These are phyloP conservation scores for Begonia loranthoides DNA, from an alignment of 306 rosid species.

Conservation along the genomic window DNA sequence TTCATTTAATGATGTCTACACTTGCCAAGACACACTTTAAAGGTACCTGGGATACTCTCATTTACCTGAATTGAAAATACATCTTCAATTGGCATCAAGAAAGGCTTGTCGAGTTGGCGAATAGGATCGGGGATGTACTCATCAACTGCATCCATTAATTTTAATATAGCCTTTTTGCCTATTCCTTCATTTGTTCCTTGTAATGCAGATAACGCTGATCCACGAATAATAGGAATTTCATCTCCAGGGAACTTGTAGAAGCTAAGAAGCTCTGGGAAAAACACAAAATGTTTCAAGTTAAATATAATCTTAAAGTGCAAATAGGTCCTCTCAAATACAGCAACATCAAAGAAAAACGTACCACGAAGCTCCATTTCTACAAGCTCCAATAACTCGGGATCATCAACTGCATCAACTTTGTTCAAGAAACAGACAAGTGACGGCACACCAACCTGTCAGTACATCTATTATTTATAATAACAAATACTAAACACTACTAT, in stretches of 20 bases:
- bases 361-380: constrained; percentile 66
- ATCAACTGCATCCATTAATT: constrained; percentile 65
- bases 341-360: too few species aligned
- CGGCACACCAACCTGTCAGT: constrained; percentile 59
- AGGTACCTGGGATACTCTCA: too few species aligned
- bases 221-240: constrained; percentile 54
- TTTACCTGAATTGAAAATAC: constrained; percentile 36
- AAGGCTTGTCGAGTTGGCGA: constrained; percentile 55
- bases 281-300: too few species aligned
- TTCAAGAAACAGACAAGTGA: constrained; percentile 63
- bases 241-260: constrained; percentile 72
- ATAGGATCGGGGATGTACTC: constrained; percentile 57
- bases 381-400: constrained; percentile 60
- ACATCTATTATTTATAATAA: too few species aligned
- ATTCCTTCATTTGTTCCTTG: constrained; percentile 42
- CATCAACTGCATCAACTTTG: constrained; percentile 74
- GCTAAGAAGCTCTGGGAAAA: constrained; percentile 23
- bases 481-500: too few species aligned
- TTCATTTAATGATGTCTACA: too few species aligned
- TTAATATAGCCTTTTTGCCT: constrained; percentile 58
- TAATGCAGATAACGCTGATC: constrained; percentile 55
- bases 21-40: too few species aligned
- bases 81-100: constrained; percentile 57
- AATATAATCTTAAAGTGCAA: too few species aligned
- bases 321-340: too few species aligned